Evolutionary conservation across 495 filamentous ascomycete species (phyloP), one percentile per base, ranked within the genome.

Genomic region (Halenospora varia): DNA sequence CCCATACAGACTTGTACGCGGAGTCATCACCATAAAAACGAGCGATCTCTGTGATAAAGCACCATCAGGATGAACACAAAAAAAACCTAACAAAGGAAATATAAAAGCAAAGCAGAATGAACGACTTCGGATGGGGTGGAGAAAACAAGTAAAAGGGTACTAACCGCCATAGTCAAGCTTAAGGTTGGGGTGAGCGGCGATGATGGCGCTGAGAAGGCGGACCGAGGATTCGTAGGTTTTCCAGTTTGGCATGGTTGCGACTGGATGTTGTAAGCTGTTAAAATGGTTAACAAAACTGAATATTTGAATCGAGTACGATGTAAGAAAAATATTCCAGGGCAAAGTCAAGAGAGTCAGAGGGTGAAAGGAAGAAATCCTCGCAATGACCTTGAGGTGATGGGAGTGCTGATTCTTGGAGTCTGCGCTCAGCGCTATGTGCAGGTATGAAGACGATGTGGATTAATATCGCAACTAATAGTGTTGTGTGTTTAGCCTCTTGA

Each of bases 151-250:
- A 19, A 48, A 13, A 18, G 45, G 41, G 54, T 15, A 66, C 77
- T 68, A 72, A 82, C 80, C 74, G 29, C 68, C 68, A 66, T 74
- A 82, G 53, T 82, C 73, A 0, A 80, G 68, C 47, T 71, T 73
- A 0, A 73, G 48, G 2, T 70, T 68, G 0, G 70, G 70, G 25
- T 73, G 69, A 18, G 77, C 70, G 0, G 76, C 78, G 1, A 82
- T 51, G n/a, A 82, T 59, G 2, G 80, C 80, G 2, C 76, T 74
- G 0, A 82, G 65, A 3, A 82, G 71, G 25, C 80, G 76, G 6
- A 69, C 66, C 56, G 71, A 71, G 0, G 71, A 64, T 63, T 82
- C 78, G 61, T 74, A 77, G 13, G 65, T 72, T 26, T 70, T 73
- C 64, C 79, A 82, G 51, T 79, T 80, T 1, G 73, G 64, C 71